Percentiles rank a stretch among this genome's conserved stretches.
These are phyloP conservation scores for Fraxinus ornus DNA, from an alignment of 305 asterid genomes.

Conservation along the genomic window DNA sequence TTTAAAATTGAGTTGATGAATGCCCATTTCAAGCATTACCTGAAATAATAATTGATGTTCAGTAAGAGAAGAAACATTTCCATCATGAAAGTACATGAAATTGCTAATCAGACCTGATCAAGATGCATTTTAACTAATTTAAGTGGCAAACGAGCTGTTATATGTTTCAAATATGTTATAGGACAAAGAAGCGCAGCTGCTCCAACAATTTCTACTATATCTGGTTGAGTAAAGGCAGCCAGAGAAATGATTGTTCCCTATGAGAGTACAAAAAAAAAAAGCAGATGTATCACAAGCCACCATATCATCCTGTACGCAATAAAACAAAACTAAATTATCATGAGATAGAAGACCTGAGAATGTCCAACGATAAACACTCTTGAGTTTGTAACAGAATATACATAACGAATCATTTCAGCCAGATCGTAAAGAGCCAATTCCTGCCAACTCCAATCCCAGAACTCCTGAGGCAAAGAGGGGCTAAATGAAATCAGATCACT, in stretches of 20 bases:
- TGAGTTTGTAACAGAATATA: conserved; percentile 54
- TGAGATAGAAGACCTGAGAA: conserved; percentile 71
- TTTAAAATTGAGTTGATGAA: conserved; percentile 88
- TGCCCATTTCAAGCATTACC: conserved; percentile 73
- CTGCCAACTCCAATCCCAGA: conserved; percentile 99
- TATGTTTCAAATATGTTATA: conserved; percentile 78
- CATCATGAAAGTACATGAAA: conserved; percentile 17
- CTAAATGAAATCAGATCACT: conserved; percentile 18
- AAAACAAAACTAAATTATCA: conserved; percentile 3
- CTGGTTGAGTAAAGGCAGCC: conserved; percentile 92
- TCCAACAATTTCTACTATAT: conserved; percentile 69
- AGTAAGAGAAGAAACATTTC: conserved; percentile 13
- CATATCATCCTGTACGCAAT: not conserved
- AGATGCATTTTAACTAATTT: conserved; percentile 67
- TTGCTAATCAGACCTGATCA: conserved; percentile 60
- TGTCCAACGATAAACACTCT: conserved; percentile 83
- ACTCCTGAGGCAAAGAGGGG: conserved; percentile 52
- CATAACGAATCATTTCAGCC: conserved; percentile 69
- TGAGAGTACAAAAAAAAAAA: conserved; percentile 17
- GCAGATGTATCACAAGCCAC: conserved; percentile 6
- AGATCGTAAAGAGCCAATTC: conserved; percentile 88
- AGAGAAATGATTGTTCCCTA: conserved; percentile 97
- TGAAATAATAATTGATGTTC: conserved; percentile 28
- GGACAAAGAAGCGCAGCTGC: conserved; percentile 98
- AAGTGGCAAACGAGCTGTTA: conserved; percentile 63